A percentile compares a stretch with the other conserved stretches of the same genome.
These are phyloP conservation scores for Fusarium luffae DNA, from an alignment of 2,329 filamentous ascomycete species.

Conservation along the genomic window DNA sequence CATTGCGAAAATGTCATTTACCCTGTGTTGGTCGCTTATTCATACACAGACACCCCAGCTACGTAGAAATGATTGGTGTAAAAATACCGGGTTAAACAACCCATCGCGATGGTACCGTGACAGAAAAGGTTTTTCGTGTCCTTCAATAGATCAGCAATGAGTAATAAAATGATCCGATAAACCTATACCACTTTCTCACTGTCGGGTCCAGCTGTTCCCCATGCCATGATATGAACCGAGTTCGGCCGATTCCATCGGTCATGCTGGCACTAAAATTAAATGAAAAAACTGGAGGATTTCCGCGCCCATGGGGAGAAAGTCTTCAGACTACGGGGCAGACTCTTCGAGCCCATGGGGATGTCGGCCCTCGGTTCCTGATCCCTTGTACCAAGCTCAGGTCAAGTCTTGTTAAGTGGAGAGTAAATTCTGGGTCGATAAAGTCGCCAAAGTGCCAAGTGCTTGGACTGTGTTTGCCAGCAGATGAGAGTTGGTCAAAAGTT, in stretches of 20 bases:
- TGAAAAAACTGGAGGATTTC: background rate
- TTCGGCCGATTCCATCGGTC: background rate
- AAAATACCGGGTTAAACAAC: background rate
- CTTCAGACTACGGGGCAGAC: background rate
- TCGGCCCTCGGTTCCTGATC: constrained; percentile 22
- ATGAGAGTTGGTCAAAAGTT: constrained; percentile 17
- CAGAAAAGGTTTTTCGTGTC: background rate
- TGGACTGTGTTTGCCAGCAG: constrained; percentile 1
- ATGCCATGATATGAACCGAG: background rate
- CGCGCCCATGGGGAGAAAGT: background rate
- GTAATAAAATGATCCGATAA: background rate
- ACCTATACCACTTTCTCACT: background rate
- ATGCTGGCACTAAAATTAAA: background rate
- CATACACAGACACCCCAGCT: background rate
- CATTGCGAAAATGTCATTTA: background rate
- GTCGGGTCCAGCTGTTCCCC: background rate
- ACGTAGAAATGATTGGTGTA: background rate
- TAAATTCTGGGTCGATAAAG: background rate
- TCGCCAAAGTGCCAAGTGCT: constrained; percentile 24
- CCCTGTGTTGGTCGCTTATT: too few relatives aligned
- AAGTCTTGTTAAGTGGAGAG: constrained; percentile 29
- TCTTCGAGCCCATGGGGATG: constrained; percentile 8
- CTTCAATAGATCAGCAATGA: background rate
- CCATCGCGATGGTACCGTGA: background rate
- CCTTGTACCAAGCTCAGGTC: constrained; percentile 16